These are phyloP conservation scores for Chlorella sp. DNA, from an alignment of 139 green algal genomes.

Conservation along the genomic window DNA sequence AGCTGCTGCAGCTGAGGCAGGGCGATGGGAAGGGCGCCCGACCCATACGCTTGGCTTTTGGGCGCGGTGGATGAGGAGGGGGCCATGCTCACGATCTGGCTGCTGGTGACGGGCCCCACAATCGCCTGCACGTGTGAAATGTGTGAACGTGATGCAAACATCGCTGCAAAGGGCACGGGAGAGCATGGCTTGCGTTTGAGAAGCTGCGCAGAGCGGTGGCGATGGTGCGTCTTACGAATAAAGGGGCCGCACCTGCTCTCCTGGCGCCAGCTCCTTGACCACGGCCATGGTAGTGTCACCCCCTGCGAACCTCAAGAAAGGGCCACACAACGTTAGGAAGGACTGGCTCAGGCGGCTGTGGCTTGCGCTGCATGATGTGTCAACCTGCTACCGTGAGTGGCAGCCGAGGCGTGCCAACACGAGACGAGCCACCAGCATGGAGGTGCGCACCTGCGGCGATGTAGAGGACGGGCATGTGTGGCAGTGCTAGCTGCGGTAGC, in stretches of 20 bases:
- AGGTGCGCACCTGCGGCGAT: constrained; percentile 18
- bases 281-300: constrained; percentile 3
- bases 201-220: background rate
- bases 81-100: background rate
- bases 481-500: constrained; percentile 26
- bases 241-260: background rate
- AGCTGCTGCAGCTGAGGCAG: constrained; percentile 23
- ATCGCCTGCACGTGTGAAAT: background rate
- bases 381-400: background rate
- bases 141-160: background rate
- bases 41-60: constrained; percentile 1
- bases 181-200: background rate
- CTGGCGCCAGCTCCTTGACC: background rate
- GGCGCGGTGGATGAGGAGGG: no score
- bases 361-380: background rate
- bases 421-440: no score
- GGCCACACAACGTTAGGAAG: no score
- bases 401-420: background rate
- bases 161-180: background rate
- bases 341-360: background rate
- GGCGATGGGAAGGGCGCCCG: background rate
- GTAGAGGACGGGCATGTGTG: constrained; percentile 21
- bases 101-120: background rate
- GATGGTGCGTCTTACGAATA: background rate
- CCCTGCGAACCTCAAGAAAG: no score